A percentile compares a stretch with the other conserved stretches of the same genome.
Conservation (phyloP, 140 eudicot species). For the Stevia rebaudiana region DNA sequence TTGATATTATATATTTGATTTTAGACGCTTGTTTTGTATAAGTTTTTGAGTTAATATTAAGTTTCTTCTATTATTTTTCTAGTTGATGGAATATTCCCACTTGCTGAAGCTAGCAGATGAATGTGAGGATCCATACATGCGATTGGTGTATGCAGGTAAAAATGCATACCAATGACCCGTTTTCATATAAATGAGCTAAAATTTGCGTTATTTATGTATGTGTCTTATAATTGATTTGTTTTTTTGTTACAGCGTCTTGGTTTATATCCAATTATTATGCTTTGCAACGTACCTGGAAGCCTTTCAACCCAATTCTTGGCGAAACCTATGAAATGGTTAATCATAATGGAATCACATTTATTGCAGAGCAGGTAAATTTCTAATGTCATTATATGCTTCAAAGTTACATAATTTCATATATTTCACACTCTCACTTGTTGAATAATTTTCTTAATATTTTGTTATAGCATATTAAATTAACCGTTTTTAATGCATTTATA, state of each 20-base stretch:
- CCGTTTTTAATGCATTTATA: background rate
- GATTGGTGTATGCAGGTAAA: slow-evolving; percentile 82
- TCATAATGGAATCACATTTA: slow-evolving; percentile 80
- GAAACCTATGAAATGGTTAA: slow-evolving; percentile 93
- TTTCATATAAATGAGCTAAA: background rate
- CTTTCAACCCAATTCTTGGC: slow-evolving; percentile 95
- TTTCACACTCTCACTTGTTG: background rate
- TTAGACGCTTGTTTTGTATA: background rate
- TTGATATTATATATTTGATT: background rate
- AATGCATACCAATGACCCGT: background rate
- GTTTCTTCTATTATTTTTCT: slow-evolving; percentile 8
- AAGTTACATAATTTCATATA: background rate
- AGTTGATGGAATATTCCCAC: slow-evolving; percentile 92
- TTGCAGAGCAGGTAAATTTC: slow-evolving; percentile 74
- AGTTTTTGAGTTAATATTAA: background rate
- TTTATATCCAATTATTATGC: slow-evolving; percentile 84
- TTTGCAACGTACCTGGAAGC: slow-evolving; percentile 95
- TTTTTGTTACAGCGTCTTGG: slow-evolving; percentile 71
- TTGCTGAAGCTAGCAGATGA: slow-evolving; percentile 80
- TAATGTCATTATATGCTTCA: background rate
- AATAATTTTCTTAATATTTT: background rate
- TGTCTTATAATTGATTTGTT: background rate
- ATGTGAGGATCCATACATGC: slow-evolving; percentile 93
- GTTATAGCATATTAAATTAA: background rate
- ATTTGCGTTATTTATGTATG: background rate